Evolutionary conservation across 768 basidiomycete species (phyloP).

Genomic region (Mycena maculata): DNA sequence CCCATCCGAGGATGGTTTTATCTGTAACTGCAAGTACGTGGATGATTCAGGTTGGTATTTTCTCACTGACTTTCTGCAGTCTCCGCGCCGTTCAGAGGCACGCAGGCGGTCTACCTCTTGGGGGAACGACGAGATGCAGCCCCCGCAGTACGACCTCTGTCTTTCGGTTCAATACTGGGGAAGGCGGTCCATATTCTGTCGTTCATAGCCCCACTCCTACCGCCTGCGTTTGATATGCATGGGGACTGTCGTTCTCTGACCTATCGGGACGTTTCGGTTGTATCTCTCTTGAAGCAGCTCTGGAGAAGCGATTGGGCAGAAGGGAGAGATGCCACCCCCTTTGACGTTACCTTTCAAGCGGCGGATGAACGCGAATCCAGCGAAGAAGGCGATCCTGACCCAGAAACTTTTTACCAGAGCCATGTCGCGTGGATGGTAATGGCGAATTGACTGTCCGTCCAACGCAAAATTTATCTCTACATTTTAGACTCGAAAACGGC

Average conservation of each 20-base stretch:
- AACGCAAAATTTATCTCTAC: neutral
- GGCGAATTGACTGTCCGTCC: neutral
- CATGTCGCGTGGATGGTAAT: conserved; percentile 53
- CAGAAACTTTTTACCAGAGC: conserved; percentile 57
- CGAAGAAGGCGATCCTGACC: conserved; percentile 50
- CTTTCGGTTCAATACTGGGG: conserved; percentile 51
- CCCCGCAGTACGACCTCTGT: conserved; percentile 54
- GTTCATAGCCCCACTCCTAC: conserved; percentile 57
- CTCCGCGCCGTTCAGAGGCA: conserved; percentile 61
- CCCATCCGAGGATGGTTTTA: conserved; percentile 58
- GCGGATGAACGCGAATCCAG: conserved; percentile 54
- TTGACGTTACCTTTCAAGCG: conserved; percentile 60
- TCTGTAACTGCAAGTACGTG: conserved; percentile 56
- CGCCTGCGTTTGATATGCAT: conserved; percentile 53
- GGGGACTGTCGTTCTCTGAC: conserved; percentile 56
- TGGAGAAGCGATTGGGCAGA: conserved; percentile 63
- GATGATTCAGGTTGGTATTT: neutral
- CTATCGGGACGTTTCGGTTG: conserved; percentile 50
- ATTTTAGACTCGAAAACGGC: conserved; percentile 15
- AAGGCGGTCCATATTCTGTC: conserved; percentile 55
- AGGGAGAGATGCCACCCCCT: conserved; percentile 58
- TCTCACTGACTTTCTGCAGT: conserved; percentile 43
- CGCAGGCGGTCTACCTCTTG: conserved; percentile 58
- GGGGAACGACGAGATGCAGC: conserved; percentile 56
- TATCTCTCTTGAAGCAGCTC: conserved; percentile 49